Evolutionary conservation across 495 filamentous ascomycete genomes (phyloP).

Genomic region (Podospora anserina): DNA sequence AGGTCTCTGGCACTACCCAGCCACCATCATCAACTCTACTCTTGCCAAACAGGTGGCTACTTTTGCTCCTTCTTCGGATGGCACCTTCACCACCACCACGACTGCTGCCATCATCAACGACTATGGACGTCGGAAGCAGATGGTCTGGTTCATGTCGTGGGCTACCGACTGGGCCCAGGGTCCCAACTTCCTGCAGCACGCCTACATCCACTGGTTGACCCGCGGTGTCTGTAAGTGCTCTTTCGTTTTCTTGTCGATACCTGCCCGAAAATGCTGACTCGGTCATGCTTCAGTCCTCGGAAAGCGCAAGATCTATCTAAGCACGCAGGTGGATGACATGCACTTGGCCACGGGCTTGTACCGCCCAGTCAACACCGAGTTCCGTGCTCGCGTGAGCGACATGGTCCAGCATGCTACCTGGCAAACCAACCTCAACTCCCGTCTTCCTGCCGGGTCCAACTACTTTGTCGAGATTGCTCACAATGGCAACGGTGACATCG

Average conservation of each 20-base stretch:
- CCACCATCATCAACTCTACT: conserved; percentile 50
- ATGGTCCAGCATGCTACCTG: conserved; percentile 49
- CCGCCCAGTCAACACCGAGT: conserved; percentile 37
- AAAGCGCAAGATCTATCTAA: conserved; percentile 54
- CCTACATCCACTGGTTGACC: conserved; percentile 63
- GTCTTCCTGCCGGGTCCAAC: conserved; percentile 53
- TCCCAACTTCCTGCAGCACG: conserved; percentile 58
- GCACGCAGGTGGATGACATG: conserved; percentile 66
- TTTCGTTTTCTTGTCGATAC: too few species aligned
- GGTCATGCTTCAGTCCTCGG: conserved; percentile 37
- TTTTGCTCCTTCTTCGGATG: conserved; percentile 42
- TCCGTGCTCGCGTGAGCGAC: conserved; percentile 51
- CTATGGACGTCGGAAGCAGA: conserved; percentile 56
- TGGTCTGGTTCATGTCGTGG: conserved; percentile 58
- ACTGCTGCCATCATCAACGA: conserved; percentile 62
- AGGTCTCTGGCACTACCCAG: conserved; percentile 58
- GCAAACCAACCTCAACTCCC: conserved; percentile 48
- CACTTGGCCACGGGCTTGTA: conserved; percentile 57
- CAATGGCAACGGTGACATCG: conserved; percentile 62
- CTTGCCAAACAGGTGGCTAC: conserved; percentile 53
- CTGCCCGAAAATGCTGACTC: not conserved
- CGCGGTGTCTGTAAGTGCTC: conserved; percentile 43
- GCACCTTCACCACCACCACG: conserved; percentile 23
- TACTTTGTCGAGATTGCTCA: conserved; percentile 58
- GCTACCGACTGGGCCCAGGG: conserved; percentile 56